Percentiles rank a stretch among this genome's conserved stretches.
phyloP scores from a whole-genome alignment of 805 yeast species.

The Candida succiphila region DNA sequence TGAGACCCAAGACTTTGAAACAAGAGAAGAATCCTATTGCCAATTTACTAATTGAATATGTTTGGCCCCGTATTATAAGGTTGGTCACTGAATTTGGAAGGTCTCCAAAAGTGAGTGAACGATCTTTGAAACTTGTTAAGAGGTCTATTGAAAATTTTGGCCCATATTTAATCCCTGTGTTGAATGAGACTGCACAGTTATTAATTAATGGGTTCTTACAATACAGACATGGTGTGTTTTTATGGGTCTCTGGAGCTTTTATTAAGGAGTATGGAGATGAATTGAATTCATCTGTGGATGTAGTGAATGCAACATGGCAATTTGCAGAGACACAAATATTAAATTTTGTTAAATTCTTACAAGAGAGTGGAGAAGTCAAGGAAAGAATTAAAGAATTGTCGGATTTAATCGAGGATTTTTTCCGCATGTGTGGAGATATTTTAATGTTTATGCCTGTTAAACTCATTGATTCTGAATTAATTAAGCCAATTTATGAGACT shows the following conservation, averaged over 20 bases:
- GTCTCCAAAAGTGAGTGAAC: conserved; percentile 59
- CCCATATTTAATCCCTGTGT: conserved; percentile 43
- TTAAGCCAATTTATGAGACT: conserved; percentile 46
- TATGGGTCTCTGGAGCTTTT: conserved; percentile 83
- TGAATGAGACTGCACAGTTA: conserved; percentile 55
- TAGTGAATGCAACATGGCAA: conserved; percentile 31
- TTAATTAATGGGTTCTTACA: conserved; percentile 61
- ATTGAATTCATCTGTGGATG: conserved; percentile 1
- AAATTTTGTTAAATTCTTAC: conserved; percentile 41
- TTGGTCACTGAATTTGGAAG: conserved; percentile 47
- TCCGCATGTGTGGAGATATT: conserved; percentile 68
- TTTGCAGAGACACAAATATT: conserved; percentile 62
- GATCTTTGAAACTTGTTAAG: conserved; percentile 60
- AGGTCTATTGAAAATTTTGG: conserved; percentile 55
- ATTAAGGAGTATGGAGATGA: conserved; percentile 59
- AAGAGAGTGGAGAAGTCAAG: conserved; percentile 11
- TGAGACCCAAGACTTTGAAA: conserved; percentile 34
- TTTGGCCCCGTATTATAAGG: conserved; percentile 47
- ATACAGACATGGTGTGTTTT: conserved; percentile 69
- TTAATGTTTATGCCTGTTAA: conserved; percentile 63
- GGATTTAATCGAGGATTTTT: conserved; percentile 80
- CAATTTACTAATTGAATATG: conserved; percentile 37
- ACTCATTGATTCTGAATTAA: conserved; percentile 31
- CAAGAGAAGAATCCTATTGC: conserved; percentile 39
- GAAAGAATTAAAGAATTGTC: conserved; percentile 26